A percentile compares a stretch with the other conserved stretches of the same genome.
These are phyloP conservation scores for Trebouxia gelatinosa DNA, from an alignment of 163 green algal genomes.

Conservation along the genomic window DNA sequence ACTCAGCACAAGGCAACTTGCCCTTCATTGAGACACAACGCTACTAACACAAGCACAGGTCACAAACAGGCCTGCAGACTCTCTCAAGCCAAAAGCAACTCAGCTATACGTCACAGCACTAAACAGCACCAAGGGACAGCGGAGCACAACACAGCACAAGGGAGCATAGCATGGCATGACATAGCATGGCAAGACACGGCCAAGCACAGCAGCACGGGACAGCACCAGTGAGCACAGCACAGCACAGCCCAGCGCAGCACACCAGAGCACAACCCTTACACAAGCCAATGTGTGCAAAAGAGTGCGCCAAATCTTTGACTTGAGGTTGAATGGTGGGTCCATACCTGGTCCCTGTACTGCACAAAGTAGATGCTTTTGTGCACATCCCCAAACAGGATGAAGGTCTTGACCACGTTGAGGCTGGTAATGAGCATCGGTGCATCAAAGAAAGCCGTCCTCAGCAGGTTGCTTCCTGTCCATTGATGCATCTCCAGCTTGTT, in stretches of 20 bases:
- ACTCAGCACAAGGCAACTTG: no score
- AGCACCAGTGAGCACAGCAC: no score
- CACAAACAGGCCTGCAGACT: no score
- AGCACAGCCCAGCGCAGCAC: neutral
- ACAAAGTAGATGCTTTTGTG: slow-evolving; percentile 79
- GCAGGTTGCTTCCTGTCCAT: slow-evolving; percentile 38
- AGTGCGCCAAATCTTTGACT: neutral
- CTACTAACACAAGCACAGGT: slow-evolving; percentile 1
- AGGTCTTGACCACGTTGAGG: slow-evolving; percentile 84
- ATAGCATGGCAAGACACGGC: neutral
- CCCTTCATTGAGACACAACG: no score
- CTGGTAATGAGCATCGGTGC: slow-evolving; percentile 61
- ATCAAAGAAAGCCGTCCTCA: slow-evolving; percentile 77
- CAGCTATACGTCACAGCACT: no score
- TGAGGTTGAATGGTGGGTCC: neutral
- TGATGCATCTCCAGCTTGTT: slow-evolving; percentile 75
- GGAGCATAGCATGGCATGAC: no score
- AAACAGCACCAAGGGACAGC: no score
- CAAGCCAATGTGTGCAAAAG: neutral
- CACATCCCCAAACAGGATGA: slow-evolving; percentile 76
- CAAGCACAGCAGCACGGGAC: neutral
- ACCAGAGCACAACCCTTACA: neutral
- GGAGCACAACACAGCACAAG: no score
- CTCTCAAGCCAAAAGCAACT: no score
- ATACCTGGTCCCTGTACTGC: slow-evolving; percentile 51